Evolutionary conservation across 805 yeast genomes (phyloP).

Genomic region (Saccharomycopsis sp.): DNA sequence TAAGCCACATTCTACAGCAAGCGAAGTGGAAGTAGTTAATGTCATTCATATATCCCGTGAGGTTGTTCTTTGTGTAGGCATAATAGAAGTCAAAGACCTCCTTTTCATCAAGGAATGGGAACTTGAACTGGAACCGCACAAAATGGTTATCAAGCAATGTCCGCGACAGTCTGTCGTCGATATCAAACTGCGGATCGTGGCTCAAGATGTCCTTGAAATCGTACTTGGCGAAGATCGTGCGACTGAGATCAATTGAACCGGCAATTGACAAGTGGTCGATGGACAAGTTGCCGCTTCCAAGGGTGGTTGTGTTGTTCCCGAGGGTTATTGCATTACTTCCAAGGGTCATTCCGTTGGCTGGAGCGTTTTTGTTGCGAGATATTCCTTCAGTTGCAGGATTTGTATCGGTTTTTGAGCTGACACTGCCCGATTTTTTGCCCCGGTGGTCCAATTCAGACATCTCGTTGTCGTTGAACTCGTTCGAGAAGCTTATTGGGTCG

Average conservation of each 20-base stretch:
- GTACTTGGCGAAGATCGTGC: slow-evolving; percentile 40
- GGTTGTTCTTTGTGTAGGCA: slow-evolving; percentile 36
- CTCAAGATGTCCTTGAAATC: slow-evolving; percentile 40
- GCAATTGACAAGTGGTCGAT: slow-evolving; percentile 5
- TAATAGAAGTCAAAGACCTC: slow-evolving; percentile 46
- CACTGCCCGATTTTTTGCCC: too few relatives aligned
- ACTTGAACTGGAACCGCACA: slow-evolving; percentile 48
- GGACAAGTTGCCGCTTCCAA: slow-evolving; percentile 12
- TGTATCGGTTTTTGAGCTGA: too few relatives aligned
- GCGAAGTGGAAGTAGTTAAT: slow-evolving; percentile 43
- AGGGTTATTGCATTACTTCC: slow-evolving; percentile 1
- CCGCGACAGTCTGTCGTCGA: slow-evolving; percentile 43
- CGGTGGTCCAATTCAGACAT: neutral
- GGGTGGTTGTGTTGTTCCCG: neutral
- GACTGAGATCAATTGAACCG: slow-evolving; percentile 35
- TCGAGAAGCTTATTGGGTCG: neutral
- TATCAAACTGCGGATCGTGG: slow-evolving; percentile 45
- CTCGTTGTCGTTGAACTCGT: slow-evolving; percentile 10
- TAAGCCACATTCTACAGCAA: slow-evolving; percentile 51
- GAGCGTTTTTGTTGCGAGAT: too few relatives aligned
- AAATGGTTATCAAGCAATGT: slow-evolving; percentile 51
- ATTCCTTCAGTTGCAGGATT: too few relatives aligned
- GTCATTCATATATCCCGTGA: slow-evolving; percentile 31
- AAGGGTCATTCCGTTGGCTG: too few relatives aligned
- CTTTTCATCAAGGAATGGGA: slow-evolving; percentile 47